Evolutionary conservation across 495 filamentous ascomycete species (phyloP).

Genomic region (Copromyces sp.): DNA sequence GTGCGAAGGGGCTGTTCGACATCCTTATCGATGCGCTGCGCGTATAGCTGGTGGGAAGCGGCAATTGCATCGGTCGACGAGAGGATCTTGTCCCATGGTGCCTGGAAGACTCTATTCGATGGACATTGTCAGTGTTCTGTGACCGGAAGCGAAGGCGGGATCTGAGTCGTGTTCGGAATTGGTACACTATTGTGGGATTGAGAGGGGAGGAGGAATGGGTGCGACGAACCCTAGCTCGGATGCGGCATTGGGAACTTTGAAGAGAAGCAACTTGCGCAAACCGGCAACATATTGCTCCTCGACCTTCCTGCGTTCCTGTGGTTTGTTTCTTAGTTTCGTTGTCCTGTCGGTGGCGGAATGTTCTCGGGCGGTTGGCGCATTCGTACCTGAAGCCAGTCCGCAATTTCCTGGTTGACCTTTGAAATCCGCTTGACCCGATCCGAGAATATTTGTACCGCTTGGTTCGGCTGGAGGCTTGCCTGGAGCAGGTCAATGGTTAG

Average conservation of each 20-base stretch:
- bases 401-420: conserved; percentile 81
- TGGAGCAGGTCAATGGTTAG: conserved; percentile 23
- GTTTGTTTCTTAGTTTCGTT: conserved; percentile 16
- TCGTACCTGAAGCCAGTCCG: conserved; percentile 91
- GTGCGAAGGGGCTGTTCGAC: conserved; percentile 77
- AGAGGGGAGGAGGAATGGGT: conserved; percentile 1
- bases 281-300: conserved; percentile 86
- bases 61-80: conserved; percentile 70
- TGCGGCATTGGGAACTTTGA: conserved; percentile 57
- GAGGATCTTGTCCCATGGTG: conserved; percentile 88
- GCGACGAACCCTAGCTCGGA: conserved; percentile 71
- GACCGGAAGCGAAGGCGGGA: conserved; percentile 6
- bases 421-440: conserved; percentile 83
- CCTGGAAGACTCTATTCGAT: conserved; percentile 65
- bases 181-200: neutral
- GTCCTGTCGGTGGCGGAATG: neutral
- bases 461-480: conserved; percentile 72
- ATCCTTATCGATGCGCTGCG: conserved; percentile 79
- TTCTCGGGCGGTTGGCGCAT: conserved; percentile 6
- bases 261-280: conserved; percentile 68
- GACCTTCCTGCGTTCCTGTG: conserved; percentile 80
- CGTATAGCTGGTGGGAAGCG: conserved; percentile 72
- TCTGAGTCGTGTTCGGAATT: neutral
- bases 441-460: conserved; percentile 74
- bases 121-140: conserved; percentile 8